phyloP scores from a whole-genome alignment of 2,329 filamentous ascomycete species.

The Penicillium sp. region DNA sequence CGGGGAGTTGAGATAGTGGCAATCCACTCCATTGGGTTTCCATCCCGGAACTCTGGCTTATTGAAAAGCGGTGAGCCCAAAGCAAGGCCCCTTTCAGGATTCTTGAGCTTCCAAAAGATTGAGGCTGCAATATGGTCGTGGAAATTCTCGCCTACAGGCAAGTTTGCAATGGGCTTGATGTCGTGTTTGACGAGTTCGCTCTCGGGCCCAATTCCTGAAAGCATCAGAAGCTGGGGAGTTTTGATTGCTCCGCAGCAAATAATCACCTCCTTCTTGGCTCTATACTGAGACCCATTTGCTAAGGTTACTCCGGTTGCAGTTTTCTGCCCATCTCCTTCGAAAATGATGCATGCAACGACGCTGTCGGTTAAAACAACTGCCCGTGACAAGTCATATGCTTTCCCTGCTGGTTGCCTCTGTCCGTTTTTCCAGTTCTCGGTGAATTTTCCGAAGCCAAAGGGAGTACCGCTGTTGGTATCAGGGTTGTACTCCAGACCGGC shows the following conservation, averaged over 20 bases:
- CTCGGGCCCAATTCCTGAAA: conserved; percentile 59
- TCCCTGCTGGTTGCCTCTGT: background rate
- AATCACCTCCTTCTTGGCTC: conserved; percentile 4
- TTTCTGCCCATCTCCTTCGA: background rate
- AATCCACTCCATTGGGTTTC: background rate
- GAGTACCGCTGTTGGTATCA: background rate
- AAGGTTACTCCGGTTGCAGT: background rate
- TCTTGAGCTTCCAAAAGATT: conserved; percentile 3
- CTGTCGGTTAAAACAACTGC: background rate
- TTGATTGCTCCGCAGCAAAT: conserved; percentile 4
- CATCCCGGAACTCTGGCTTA: background rate
- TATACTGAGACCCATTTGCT: background rate
- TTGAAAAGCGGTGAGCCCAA: conserved; percentile 3
- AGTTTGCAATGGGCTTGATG: conserved; percentile 54
- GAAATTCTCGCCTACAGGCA: conserved; percentile 50
- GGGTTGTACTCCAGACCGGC: background rate
- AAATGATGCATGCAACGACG: background rate
- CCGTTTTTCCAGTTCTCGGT: background rate
- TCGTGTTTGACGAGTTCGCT: conserved; percentile 50
- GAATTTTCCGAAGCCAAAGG: background rate
- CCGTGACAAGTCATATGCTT: background rate
- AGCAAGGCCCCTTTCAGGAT: conserved; percentile 3
- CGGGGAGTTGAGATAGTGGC: background rate
- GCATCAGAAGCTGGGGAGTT: conserved; percentile 60
- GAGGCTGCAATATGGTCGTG: conserved; percentile 5